Evolutionary conservation across 2,329 filamentous ascomycete species (phyloP).

Genomic region (Cercospora sp.): DNA sequence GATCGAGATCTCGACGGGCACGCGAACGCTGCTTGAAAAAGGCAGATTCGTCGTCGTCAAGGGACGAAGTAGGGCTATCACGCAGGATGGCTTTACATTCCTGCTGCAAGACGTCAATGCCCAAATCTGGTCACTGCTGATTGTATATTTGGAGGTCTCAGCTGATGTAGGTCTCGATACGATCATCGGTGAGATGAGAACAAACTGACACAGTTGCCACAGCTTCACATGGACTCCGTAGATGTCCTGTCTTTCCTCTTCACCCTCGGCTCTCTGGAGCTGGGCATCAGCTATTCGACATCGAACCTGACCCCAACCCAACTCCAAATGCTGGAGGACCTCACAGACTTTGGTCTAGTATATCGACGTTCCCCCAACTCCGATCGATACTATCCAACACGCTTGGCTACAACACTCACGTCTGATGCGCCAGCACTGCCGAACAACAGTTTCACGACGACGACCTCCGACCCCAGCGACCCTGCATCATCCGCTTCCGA

Average conservation of each 20-base stretch:
- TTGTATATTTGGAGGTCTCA: constrained; percentile 84
- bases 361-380: constrained; percentile 58
- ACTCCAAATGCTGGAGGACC: constrained; percentile 82
- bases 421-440: constrained; percentile 71
- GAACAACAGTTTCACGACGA: constrained; percentile 66
- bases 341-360: constrained; percentile 89
- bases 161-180: constrained; percentile 43
- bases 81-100: constrained; percentile 90
- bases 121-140: constrained; percentile 92
- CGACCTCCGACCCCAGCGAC: constrained; percentile 45
- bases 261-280: constrained; percentile 87
- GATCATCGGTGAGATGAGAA: not conserved
- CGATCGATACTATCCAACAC: constrained; percentile 77
- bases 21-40: constrained; percentile 78
- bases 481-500: constrained; percentile 43
- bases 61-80: constrained; percentile 62
- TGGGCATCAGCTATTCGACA: constrained; percentile 88
- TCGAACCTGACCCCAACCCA: constrained; percentile 78
- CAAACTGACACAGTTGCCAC: too few species aligned
- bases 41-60: constrained; percentile 72
- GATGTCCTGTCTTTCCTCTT: constrained; percentile 97
- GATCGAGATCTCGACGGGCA: constrained; percentile 61
- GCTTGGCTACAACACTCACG: constrained; percentile 90
- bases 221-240: constrained; percentile 77
- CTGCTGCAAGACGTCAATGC: constrained; percentile 92